Evolutionary conservation across 1,284 basidiomycete species (phyloP).

Genomic region (Tylopilus sp.): DNA sequence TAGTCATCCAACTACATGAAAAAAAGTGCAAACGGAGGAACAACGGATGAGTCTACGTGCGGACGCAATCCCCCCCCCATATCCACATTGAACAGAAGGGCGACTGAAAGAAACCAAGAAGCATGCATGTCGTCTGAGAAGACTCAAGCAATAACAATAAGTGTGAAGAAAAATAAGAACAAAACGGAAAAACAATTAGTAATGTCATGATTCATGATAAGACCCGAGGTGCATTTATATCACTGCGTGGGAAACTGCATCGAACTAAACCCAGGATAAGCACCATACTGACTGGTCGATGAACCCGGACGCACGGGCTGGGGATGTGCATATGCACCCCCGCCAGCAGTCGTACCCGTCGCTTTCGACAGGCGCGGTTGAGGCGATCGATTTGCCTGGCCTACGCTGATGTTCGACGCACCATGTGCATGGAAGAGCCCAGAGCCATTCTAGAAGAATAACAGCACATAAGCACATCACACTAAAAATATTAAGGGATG

Average conservation of each 20-base stretch:
- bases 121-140: too few relatives aligned
- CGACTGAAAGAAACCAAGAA: too few relatives aligned
- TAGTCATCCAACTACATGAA: too few relatives aligned
- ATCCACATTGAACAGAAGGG: too few relatives aligned
- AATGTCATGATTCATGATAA: not conserved
- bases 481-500: constrained; percentile 3
- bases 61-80: too few relatives aligned
- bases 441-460: constrained; percentile 18
- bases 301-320: constrained; percentile 23
- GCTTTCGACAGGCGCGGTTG: constrained; percentile 18
- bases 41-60: too few relatives aligned
- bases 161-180: too few relatives aligned
- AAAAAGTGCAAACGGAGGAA: too few relatives aligned
- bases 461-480: constrained; percentile 3
- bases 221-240: constrained; percentile 1
- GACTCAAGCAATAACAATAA: too few relatives aligned
- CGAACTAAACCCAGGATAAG: constrained; percentile 18
- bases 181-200: too few relatives aligned
- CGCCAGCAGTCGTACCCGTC: constrained; percentile 1
- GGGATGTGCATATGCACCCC: constrained; percentile 22
- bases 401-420: constrained; percentile 4
- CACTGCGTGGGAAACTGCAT: constrained; percentile 23
- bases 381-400: constrained; percentile 15
- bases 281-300: constrained; percentile 15
- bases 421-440: constrained; percentile 21